Conservation (phyloP, 2,329 filamentous ascomycete species). For the Lecanosticta acicola region DNA sequence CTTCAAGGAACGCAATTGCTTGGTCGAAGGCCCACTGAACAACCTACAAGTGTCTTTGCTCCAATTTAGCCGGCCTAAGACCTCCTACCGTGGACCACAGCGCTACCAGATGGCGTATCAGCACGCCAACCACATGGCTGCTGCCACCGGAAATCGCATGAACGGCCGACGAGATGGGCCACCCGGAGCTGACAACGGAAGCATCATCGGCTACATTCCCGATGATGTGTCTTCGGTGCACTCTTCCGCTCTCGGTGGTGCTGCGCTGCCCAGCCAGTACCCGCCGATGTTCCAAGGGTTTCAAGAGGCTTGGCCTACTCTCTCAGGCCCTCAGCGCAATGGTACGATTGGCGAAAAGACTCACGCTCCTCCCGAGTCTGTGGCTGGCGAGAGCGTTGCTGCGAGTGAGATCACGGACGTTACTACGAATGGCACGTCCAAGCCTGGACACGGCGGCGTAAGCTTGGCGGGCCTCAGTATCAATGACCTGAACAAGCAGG, state of each 20-base stretch:
- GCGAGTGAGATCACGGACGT: constrained; percentile 86
- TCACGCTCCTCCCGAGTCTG: constrained; percentile 47
- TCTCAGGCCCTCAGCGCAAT: constrained; percentile 62
- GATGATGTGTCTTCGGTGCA: constrained; percentile 97
- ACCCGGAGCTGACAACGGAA: constrained; percentile 67
- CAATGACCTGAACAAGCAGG: constrained; percentile 63
- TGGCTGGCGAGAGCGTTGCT: constrained; percentile 87
- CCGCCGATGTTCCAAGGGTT: constrained; percentile 96
- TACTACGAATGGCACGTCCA: constrained; percentile 58
- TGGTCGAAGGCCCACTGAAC: constrained; percentile 89
- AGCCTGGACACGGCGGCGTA: constrained; percentile 66
- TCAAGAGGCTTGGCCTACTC: constrained; percentile 79
- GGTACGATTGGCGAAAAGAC: constrained; percentile 45
- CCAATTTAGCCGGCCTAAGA: constrained; percentile 91
- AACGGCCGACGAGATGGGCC: constrained; percentile 48
- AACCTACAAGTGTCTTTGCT: constrained; percentile 94
- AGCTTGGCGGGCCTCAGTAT: constrained; percentile 80
- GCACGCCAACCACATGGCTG: constrained; percentile 56
- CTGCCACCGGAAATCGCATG: constrained; percentile 39
- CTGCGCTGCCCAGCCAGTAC: constrained; percentile 63
- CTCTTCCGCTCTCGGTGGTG: constrained; percentile 82
- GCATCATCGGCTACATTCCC: constrained; percentile 89
- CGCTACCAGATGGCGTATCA: constrained; percentile 77
- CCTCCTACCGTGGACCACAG: constrained; percentile 83
- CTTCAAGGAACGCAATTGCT: constrained; percentile 93